Evolutionary conservation across 352 stramenopile genomes (phyloP).

Genomic region (Blastocystis sp.): DNA sequence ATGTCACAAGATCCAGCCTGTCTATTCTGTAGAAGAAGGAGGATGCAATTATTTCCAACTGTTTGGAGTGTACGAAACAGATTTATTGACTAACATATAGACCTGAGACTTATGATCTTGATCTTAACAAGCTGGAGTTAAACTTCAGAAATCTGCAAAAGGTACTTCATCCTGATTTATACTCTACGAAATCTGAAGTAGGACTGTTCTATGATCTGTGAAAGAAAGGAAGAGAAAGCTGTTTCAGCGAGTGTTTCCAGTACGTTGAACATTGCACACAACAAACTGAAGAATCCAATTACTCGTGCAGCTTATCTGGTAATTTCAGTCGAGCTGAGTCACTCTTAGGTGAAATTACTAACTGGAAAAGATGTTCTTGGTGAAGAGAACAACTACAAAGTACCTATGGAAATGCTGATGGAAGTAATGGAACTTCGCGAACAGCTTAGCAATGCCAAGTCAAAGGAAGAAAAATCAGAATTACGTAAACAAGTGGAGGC

Average conservation of each 20-base stretch:
- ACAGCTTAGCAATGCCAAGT: constrained; percentile 43
- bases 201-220: background rate
- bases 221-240: constrained; percentile 53
- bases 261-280: constrained; percentile 58
- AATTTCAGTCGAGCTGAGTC: background rate
- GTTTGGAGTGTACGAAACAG: background rate
- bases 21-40: constrained; percentile 44
- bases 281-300: constrained; percentile 66
- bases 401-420: constrained; percentile 61
- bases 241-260: constrained; percentile 50
- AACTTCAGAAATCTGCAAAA: constrained; percentile 66
- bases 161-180: constrained; percentile 60
- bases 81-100: background rate
- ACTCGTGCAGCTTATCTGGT: constrained; percentile 48
- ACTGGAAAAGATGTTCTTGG: constrained; percentile 54
- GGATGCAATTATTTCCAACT: constrained; percentile 63
- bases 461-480: background rate
- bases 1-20: constrained; percentile 65
- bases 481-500: background rate
- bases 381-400: constrained; percentile 58
- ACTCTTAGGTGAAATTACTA: constrained; percentile 40
- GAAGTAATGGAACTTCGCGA: constrained; percentile 59
- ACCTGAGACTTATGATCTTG: constrained; percentile 48
- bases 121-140: constrained; percentile 17
- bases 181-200: constrained; percentile 57